phyloP scores from a whole-genome alignment of 805 yeast genomes.

The Teunomyces panamensis region DNA sequence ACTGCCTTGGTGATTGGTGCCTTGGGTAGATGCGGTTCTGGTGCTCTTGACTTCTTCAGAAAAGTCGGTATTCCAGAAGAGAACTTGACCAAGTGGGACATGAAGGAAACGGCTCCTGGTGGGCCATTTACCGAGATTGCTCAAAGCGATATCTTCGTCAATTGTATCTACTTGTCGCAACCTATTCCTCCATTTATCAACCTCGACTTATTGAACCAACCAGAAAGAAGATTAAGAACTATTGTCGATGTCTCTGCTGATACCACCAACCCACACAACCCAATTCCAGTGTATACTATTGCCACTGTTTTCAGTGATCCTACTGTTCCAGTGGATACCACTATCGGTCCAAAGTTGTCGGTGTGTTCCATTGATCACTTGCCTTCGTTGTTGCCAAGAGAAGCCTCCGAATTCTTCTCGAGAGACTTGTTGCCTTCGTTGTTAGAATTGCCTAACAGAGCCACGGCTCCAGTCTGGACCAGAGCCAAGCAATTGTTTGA shows the following conservation, averaged over 20 bases:
- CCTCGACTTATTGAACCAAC: slow-evolving; percentile 59
- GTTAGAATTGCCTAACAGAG: slow-evolving; percentile 78
- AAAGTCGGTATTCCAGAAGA: slow-evolving; percentile 86
- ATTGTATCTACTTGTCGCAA: slow-evolving; percentile 90
- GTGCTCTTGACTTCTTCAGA: slow-evolving; percentile 82
- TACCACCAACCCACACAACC: slow-evolving; percentile 97
- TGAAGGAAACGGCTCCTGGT: slow-evolving; percentile 92
- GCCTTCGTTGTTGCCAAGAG: slow-evolving; percentile 95
- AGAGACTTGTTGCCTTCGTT: slow-evolving; percentile 86
- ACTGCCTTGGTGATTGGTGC: slow-evolving; percentile 92
- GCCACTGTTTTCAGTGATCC: slow-evolving; percentile 92
- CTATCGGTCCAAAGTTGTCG: slow-evolving; percentile 79
- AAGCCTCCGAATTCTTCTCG: slow-evolving; percentile 89
- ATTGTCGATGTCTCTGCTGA: slow-evolving; percentile 98
- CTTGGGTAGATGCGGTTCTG: slow-evolving; percentile 97
- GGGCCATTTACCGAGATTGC: slow-evolving; percentile 96
- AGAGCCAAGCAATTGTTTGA: slow-evolving; percentile 82
- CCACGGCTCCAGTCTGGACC: slow-evolving; percentile 85
- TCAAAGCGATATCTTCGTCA: slow-evolving; percentile 83
- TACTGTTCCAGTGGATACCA: slow-evolving; percentile 78
- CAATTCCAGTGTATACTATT: slow-evolving; percentile 87
- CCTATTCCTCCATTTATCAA: slow-evolving; percentile 93
- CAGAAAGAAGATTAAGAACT: slow-evolving; percentile 76
- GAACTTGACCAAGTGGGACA: slow-evolving; percentile 90
- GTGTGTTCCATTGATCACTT: slow-evolving; percentile 95